phyloP scores from a whole-genome alignment of 306 rosid species.

The Trichosanthes truncata region DNA sequence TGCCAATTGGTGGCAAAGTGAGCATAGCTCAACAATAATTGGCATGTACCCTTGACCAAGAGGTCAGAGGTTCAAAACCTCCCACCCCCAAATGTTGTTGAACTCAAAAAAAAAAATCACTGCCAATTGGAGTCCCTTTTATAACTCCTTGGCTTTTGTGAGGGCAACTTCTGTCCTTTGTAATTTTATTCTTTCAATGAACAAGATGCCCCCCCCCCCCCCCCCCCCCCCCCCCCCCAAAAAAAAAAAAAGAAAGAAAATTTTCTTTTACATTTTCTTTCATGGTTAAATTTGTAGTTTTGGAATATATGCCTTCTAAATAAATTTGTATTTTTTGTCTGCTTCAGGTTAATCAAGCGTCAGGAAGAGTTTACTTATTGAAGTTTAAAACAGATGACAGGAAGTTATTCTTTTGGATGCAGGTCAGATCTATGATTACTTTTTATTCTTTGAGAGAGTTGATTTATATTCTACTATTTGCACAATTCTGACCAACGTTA shows the following conservation, averaged over 20 bases:
- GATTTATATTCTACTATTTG: slow-evolving; percentile 1
- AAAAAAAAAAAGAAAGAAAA: not conserved
- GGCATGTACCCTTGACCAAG: too few relatives aligned
- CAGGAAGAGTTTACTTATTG: slow-evolving; percentile 85
- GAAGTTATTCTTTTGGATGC: slow-evolving; percentile 94
- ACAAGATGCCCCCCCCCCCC: not conserved
- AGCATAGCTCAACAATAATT: too few relatives aligned
- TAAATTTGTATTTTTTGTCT: slow-evolving; percentile 12
- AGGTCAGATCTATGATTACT: slow-evolving; percentile 37
- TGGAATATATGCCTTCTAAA: too few relatives aligned
- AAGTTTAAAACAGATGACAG: slow-evolving; percentile 73
- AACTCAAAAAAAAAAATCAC: too few relatives aligned
- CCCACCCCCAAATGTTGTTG: too few relatives aligned
- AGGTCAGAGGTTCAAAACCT: too few relatives aligned
- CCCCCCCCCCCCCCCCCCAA: not conserved
- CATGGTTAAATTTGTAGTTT: not conserved
- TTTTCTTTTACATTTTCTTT: not conserved
- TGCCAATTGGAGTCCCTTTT: too few relatives aligned
- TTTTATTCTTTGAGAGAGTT: not conserved
- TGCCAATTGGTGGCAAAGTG: too few relatives aligned
- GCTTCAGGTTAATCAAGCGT: slow-evolving; percentile 67
- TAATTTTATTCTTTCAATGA: too few relatives aligned
- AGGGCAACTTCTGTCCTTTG: too few relatives aligned
- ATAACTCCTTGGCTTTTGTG: not conserved
- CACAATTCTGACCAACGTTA: slow-evolving; percentile 6